These are phyloP conservation scores for Nasturtium officinale DNA, from an alignment of 345 rosid species.

Conservation along the genomic window DNA sequence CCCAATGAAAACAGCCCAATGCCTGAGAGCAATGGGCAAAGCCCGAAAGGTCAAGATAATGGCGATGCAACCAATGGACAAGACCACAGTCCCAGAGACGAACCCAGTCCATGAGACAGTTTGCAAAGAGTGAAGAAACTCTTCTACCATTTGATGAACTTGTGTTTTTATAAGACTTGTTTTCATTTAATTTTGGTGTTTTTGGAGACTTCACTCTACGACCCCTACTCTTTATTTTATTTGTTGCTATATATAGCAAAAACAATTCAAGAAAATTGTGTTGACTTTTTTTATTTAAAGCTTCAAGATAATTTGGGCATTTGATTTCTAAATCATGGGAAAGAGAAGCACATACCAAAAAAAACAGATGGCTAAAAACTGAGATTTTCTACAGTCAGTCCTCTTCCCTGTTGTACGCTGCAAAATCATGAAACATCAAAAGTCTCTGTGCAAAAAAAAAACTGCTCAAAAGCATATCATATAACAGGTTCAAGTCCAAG, in stretches of 20 bases:
- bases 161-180: background rate
- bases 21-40: background rate
- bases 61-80: background rate
- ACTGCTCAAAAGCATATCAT: slow-evolving; percentile 3
- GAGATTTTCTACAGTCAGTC: slow-evolving; percentile 10
- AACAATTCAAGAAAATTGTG: too few species aligned
- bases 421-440: slow-evolving; percentile 22
- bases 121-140: slow-evolving; percentile 17
- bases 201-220: background rate
- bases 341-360: slow-evolving; percentile 1
- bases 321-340: slow-evolving; percentile 3
- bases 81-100: background rate
- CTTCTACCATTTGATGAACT: background rate
- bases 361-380: background rate
- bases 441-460: background rate
- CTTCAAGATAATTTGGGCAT: too few species aligned
- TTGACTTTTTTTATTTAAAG: too few species aligned
- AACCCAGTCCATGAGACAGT: slow-evolving; percentile 25
- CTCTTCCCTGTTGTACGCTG: slow-evolving; percentile 6
- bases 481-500: slow-evolving; percentile 59
- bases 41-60: background rate
- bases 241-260: too few species aligned
- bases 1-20: background rate
- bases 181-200: background rate
- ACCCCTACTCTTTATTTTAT: too few species aligned